Evolutionary conservation across 371 early-diverging fungal genomes (phyloP), one percentile per base, ranked within the genome.

Genomic region (Mucor mucedo): DNA sequence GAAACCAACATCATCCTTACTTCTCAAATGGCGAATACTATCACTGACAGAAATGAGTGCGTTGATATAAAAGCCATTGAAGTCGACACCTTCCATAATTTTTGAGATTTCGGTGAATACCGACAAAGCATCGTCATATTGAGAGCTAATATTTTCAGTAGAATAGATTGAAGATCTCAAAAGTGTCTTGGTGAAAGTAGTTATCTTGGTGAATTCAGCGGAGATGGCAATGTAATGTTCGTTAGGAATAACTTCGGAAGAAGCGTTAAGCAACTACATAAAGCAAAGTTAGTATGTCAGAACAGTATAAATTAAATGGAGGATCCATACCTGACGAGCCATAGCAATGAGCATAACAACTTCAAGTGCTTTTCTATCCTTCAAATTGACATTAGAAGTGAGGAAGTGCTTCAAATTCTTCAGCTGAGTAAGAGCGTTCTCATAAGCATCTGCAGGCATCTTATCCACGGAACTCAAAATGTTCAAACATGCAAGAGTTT

Each of bases 401-500:
- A 82, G 59, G 53, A 65, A 69, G 8, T 61, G 16, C 32, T 77
- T 65, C 47, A 82, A 48, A 1, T 63, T 59, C 30, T 77, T 70
- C 1, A 75, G 55, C 44, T 78, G 69, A 7, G 48, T 50, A 28
- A 80, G 41, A 6, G 74, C 76, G n/a, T 65, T 69, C 3, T 75
- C 69, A 47, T 75, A 82, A 8, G 73, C 74, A 50, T 75, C 70
- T 9, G 73, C 68, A 38, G 79, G 62, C 71, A 79, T 79, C 27
- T 69, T 72, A 14, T 81, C 77, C 6, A 80, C 64, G 39, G 73
- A 80, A 5, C 66, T 58, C 79, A 85, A 50, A 33, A 82, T 81
- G 52, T 85, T 85, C 40, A 87, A 80, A 62, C 86, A 87, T 2
- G 75, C 72, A 52, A 79, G 54, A 9, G 85, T 82, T 54, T 84